These are phyloP conservation scores for Panellus pusillus DNA, from an alignment of 768 basidiomycete species.

Conservation along the genomic window DNA sequence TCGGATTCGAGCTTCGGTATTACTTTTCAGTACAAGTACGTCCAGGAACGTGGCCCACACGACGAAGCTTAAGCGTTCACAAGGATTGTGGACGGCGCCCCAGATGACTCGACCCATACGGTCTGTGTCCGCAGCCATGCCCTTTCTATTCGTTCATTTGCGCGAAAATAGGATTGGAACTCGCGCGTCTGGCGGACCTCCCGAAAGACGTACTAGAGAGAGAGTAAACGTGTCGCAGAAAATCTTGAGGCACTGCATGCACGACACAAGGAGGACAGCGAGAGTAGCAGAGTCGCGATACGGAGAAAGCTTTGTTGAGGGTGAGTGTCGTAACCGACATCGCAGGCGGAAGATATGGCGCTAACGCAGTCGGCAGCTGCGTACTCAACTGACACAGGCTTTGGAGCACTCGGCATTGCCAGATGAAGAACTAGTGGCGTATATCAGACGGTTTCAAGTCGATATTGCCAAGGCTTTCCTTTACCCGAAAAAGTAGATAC, in stretches of 20 bases:
- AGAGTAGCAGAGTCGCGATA: constrained; percentile 55
- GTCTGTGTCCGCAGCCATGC: constrained; percentile 35
- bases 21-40: constrained; percentile 76
- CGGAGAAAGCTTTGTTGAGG: constrained; percentile 69
- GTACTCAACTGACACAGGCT: constrained; percentile 73
- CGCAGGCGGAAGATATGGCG: background rate
- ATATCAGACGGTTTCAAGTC: constrained; percentile 68
- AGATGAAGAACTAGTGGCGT: constrained; percentile 63
- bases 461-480: constrained; percentile 62
- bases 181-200: constrained; percentile 85
- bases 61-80: background rate
- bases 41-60: background rate
- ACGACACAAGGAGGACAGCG: constrained; percentile 59
- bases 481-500: background rate
- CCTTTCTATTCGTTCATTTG: background rate
- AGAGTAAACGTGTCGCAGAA: constrained; percentile 62
- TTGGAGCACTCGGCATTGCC: constrained; percentile 73
- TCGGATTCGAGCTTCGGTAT: constrained; percentile 64
- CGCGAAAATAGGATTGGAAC: constrained; percentile 66
- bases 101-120: constrained; percentile 71
- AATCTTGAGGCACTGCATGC: constrained; percentile 58
- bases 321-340: constrained; percentile 35
- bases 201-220: constrained; percentile 67
- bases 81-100: constrained; percentile 75
- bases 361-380: constrained; percentile 47